Evolutionary conservation across 768 basidiomycete species (phyloP).

Genomic region (Trametopsis cervina): DNA sequence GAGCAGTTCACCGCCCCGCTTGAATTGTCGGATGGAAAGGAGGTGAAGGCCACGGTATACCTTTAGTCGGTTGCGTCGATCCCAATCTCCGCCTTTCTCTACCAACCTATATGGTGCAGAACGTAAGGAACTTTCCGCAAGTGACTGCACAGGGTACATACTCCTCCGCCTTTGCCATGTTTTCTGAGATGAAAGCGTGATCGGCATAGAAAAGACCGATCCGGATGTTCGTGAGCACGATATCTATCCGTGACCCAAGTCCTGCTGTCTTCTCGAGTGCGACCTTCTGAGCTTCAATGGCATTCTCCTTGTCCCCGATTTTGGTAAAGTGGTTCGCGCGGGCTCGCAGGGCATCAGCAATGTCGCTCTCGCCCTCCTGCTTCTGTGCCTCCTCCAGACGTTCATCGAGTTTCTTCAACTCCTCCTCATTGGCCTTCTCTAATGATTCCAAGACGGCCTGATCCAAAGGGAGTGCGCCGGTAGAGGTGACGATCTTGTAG

Average conservation of each 20-base stretch:
- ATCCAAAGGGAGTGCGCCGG: constrained; percentile 45
- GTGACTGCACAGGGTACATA: constrained; percentile 31
- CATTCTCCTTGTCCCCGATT: constrained; percentile 90
- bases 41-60: constrained; percentile 88
- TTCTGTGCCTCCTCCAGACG: constrained; percentile 81
- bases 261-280: constrained; percentile 92
- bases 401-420: constrained; percentile 69
- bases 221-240: constrained; percentile 80
- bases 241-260: constrained; percentile 88
- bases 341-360: constrained; percentile 79
- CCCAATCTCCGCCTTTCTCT: constrained; percentile 97
- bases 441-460: constrained; percentile 46
- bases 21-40: constrained; percentile 87
- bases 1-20: constrained; percentile 75
- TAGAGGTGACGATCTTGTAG: constrained; percentile 51
- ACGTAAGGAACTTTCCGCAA: not conserved
- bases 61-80: constrained; percentile 91
- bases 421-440: constrained; percentile 62
- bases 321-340: constrained; percentile 79
- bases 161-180: constrained; percentile 79
- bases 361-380: constrained; percentile 90
- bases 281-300: constrained; percentile 72
- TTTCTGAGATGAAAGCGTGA: constrained; percentile 56
- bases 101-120: constrained; percentile 50
- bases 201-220: constrained; percentile 90